Evolutionary conservation across 768 basidiomycete species (phyloP).

Genomic region (Leccinum ochraceum): DNA sequence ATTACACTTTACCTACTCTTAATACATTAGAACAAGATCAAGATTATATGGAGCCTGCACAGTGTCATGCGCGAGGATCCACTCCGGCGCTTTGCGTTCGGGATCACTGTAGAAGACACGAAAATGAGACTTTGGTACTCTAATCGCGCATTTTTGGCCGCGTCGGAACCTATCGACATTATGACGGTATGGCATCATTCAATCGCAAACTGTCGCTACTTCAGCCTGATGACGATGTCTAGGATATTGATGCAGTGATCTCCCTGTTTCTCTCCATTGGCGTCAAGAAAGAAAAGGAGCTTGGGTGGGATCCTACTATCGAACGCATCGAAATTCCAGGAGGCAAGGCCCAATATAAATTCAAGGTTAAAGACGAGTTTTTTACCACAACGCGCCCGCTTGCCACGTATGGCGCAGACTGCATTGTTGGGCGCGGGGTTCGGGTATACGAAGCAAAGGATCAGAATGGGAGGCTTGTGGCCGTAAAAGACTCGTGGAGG

Average conservation of each 20-base stretch:
- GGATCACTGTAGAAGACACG: background rate
- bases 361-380: background rate
- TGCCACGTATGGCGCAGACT: conserved; percentile 3
- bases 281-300: background rate
- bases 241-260: too few relatives aligned
- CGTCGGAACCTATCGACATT: background rate
- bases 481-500: conserved; percentile 12
- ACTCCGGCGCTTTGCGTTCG: background rate
- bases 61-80: background rate
- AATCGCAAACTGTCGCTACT: too few relatives aligned
- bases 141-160: conserved; percentile 1
- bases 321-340: background rate
- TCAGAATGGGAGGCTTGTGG: background rate
- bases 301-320: conserved; percentile 14
- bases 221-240: too few relatives aligned
- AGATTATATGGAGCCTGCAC: conserved; percentile 31
- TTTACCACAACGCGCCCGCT: background rate
- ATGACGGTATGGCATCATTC: background rate
- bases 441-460: conserved; percentile 9
- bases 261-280: too few relatives aligned
- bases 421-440: background rate
- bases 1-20: background rate
- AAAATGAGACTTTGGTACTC: conserved; percentile 30
- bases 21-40: conserved; percentile 5
- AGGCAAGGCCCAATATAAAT: background rate